These are phyloP conservation scores for Trametes maxima DNA, from an alignment of 768 basidiomycete genomes.

Conservation along the genomic window DNA sequence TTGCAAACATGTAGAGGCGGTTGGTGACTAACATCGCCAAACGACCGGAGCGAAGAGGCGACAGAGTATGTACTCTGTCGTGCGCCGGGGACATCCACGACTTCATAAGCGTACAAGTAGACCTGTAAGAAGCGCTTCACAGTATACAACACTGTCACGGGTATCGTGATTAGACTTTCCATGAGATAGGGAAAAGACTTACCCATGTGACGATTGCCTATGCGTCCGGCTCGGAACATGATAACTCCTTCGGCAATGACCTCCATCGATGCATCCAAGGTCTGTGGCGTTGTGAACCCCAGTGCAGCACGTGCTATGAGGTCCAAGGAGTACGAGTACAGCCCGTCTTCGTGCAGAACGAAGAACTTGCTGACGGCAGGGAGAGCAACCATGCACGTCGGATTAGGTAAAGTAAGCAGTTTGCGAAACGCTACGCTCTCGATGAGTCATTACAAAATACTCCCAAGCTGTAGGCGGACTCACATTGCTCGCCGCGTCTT, in stretches of 20 bases:
- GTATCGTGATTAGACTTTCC: background rate
- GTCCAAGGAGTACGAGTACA: conserved; percentile 73
- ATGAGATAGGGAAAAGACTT: conserved; percentile 24
- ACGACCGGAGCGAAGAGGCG: conserved; percentile 53
- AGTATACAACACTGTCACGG: conserved; percentile 63
- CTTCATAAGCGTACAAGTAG: conserved; percentile 64
- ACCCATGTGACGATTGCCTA: conserved; percentile 62
- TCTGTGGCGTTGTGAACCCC: conserved; percentile 47
- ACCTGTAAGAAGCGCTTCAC: conserved; percentile 62
- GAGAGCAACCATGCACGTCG: conserved; percentile 59
- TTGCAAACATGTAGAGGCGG: conserved; percentile 41
- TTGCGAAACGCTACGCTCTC: conserved; percentile 53
- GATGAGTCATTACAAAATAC: background rate
- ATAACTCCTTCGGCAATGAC: conserved; percentile 59
- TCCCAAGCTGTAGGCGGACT: conserved; percentile 25
- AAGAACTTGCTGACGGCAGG: conserved; percentile 67
- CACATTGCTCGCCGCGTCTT: conserved; percentile 56
- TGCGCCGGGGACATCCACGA: conserved; percentile 43
- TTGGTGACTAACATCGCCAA: conserved; percentile 58
- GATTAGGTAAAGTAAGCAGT: conserved; percentile 53
- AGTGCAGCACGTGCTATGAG: conserved; percentile 61
- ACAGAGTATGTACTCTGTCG: conserved; percentile 29
- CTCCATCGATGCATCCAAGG: conserved; percentile 61
- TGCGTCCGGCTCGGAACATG: conserved; percentile 60
- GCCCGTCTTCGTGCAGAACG: conserved; percentile 57